phyloP scores from a whole-genome alignment of 129 eudicot genomes.

The Gnaphalium uliginosum region DNA sequence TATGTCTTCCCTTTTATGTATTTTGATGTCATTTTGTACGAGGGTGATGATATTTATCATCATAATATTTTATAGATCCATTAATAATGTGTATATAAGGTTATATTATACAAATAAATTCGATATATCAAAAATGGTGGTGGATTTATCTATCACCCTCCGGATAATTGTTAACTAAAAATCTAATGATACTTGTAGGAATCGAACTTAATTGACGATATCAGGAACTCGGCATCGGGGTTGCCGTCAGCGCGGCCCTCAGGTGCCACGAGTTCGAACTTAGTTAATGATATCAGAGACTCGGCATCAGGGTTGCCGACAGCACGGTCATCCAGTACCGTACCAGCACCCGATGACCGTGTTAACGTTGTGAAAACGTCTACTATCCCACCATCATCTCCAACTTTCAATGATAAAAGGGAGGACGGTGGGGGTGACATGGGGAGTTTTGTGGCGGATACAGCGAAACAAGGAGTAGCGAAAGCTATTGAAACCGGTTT shows the following conservation, averaged over 20 bases:
- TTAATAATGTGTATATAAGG: no score
- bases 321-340: neutral
- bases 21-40: no score
- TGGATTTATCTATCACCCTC: no score
- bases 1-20: no score
- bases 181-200: conserved; percentile 12
- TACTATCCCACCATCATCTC: neutral
- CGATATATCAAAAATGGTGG: no score
- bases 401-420: neutral
- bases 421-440: neutral
- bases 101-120: no score
- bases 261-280: neutral
- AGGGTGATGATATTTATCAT: no score
- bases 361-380: conserved; percentile 3
- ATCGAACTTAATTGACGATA: conserved; percentile 22
- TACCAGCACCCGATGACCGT: neutral
- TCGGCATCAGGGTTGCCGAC: conserved; percentile 10
- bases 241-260: neutral
- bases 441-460: conserved; percentile 34
- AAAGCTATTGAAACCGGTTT: conserved; percentile 53
- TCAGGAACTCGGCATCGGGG: conserved; percentile 18
- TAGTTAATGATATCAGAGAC: conserved; percentile 26
- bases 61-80: no score
- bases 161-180: no score
- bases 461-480: conserved; percentile 42